Evolutionary conservation across 2,329 filamentous ascomycete genomes (phyloP).

Genomic region (Aspergillus flavus): DNA sequence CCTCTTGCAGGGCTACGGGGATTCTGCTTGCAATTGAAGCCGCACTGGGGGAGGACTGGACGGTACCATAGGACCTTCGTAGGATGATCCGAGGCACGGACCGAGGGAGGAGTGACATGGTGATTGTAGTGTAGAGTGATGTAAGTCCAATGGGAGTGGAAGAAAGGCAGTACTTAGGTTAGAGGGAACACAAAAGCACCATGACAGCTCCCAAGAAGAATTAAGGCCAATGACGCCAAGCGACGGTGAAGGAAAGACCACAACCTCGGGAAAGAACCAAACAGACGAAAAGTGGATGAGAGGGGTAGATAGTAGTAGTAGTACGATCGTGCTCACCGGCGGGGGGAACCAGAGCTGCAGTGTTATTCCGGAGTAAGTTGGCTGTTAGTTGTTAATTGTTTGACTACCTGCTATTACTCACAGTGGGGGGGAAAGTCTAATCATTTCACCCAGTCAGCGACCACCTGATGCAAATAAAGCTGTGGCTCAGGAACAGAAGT

Average conservation of each 20-base stretch:
- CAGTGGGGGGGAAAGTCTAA: slow-evolving; percentile 1
- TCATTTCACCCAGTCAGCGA: background rate
- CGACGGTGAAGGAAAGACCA: background rate
- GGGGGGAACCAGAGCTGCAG: background rate
- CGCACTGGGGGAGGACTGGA: slow-evolving; percentile 37
- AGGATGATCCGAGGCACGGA: slow-evolving; percentile 32
- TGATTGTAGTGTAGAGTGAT: slow-evolving; percentile 1
- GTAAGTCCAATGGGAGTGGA: background rate
- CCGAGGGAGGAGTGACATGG: slow-evolving; percentile 34
- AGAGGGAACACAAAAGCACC: background rate
- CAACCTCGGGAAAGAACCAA: background rate
- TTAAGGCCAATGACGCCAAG: background rate
- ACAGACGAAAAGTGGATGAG: background rate
- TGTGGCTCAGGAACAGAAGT: background rate
- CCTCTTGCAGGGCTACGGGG: slow-evolving; percentile 38
- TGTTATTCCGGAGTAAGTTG: background rate
- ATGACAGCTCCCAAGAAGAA: background rate
- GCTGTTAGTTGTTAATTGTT: background rate
- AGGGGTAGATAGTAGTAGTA: background rate
- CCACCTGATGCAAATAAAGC: background rate
- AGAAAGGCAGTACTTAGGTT: background rate
- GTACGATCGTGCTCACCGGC: background rate
- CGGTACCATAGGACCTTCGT: slow-evolving; percentile 42
- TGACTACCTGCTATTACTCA: background rate
- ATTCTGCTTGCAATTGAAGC: slow-evolving; percentile 35